A percentile compares a stretch with the other conserved stretches of the same genome.
Evolutionary conservation across 208 protist species (phyloP).

Genomic region (Crithidia sp.): DNA sequence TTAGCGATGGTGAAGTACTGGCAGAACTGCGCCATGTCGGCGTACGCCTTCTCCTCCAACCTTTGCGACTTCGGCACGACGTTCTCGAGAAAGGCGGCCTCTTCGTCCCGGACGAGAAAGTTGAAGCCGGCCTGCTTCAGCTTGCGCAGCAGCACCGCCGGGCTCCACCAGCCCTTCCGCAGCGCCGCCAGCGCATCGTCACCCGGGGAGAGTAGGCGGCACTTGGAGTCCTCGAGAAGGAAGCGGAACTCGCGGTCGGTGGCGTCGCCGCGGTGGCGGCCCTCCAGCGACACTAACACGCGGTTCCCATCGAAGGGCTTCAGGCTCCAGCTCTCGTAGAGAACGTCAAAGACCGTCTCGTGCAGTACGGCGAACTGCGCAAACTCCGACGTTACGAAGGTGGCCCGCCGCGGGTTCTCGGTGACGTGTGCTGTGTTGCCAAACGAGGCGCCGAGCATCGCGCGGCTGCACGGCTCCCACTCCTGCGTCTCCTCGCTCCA

Average conservation of each 20-base stretch:
- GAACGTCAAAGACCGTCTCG: constrained; percentile 90
- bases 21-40: constrained; percentile 89
- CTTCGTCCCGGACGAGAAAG: constrained; percentile 81
- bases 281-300: constrained; percentile 80
- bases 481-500: constrained; percentile 64
- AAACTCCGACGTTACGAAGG: constrained; percentile 81
- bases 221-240: constrained; percentile 76
- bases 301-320: constrained; percentile 71
- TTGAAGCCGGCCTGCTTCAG: constrained; percentile 89
- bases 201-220: constrained; percentile 80
- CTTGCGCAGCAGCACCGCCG: constrained; percentile 78
- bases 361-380: constrained; percentile 89
- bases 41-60: constrained; percentile 86
- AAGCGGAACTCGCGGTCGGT: constrained; percentile 91
- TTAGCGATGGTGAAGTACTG: constrained; percentile 78
- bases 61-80: constrained; percentile 71
- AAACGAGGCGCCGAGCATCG: constrained; percentile 57
- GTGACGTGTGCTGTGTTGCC: constrained; percentile 33
- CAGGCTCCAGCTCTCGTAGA: constrained; percentile 87
- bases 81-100: constrained; percentile 70
- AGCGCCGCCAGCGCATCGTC: constrained; percentile 76
- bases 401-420: constrained; percentile 49
- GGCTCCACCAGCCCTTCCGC: constrained; percentile 68
- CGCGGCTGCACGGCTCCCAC: constrained; percentile 89
- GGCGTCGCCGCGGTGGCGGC: constrained; percentile 71